These are phyloP conservation scores for Pseudozyma tsukubaensis DNA, from an alignment of 1,284 basidiomycete genomes.

Conservation along the genomic window DNA sequence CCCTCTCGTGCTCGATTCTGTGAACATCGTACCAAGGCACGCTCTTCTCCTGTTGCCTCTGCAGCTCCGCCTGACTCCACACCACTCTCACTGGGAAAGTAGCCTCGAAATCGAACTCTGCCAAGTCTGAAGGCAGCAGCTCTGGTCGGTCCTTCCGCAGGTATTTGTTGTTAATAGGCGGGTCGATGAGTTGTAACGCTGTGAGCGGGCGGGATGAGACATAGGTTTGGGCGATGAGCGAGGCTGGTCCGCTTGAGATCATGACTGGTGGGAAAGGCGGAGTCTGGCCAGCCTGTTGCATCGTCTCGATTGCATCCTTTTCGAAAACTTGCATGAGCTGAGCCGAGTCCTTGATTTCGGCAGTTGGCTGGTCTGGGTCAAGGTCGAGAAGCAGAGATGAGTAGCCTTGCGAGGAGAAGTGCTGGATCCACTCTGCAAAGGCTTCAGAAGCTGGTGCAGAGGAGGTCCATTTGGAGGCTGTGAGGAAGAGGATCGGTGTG, in stretches of 20 bases:
- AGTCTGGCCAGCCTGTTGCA: constrained; percentile 28
- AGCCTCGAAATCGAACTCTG: constrained; percentile 60
- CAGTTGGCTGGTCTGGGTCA: constrained; percentile 40
- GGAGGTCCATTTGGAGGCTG: constrained; percentile 55
- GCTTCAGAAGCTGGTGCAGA: constrained; percentile 26
- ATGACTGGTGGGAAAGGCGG: constrained; percentile 62
- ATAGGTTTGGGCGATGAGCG: constrained; percentile 59
- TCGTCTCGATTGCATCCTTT: constrained; percentile 41
- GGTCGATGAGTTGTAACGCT: constrained; percentile 59
- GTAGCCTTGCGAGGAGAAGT: constrained; percentile 48
- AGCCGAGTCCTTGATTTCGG: constrained; percentile 32
- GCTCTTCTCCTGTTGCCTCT: constrained; percentile 30
- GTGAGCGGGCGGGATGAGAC: constrained; percentile 62
- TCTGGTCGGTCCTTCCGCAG: constrained; percentile 25
- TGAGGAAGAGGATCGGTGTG: constrained; percentile 62
- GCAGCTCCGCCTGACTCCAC: constrained; percentile 53
- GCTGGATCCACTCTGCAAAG: constrained; percentile 28
- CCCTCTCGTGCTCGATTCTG: constrained; percentile 59
- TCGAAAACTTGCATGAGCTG: constrained; percentile 40
- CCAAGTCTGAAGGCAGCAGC: constrained; percentile 33
- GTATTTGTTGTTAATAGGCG: constrained; percentile 54
- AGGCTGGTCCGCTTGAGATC: constrained; percentile 41
- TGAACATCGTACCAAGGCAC: constrained; percentile 63
- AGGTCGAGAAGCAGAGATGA: constrained; percentile 55
- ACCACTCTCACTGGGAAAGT: constrained; percentile 58